Base-by-base conservation (phyloP, 208 protist species). In the Leishmania guyanensis region DNA sequence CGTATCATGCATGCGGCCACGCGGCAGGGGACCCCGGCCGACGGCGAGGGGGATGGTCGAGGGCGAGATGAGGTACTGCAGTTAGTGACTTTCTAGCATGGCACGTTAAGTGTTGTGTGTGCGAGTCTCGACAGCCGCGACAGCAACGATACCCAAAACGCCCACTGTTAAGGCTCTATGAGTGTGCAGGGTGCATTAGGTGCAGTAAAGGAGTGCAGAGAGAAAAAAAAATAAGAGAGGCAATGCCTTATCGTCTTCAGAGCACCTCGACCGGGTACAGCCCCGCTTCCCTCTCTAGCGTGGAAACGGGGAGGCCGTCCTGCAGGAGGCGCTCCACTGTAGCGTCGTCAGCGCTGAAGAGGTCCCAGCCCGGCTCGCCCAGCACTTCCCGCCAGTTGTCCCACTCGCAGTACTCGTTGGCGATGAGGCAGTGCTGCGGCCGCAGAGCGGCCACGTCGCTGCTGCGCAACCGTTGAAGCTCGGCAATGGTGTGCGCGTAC, bases 311-410 rank as follows among this genome's bases (percentile, higher is more conserved):
- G n/a, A 87, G 51, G n/a, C 75, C 79, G 8, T 89, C 87, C 53
- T 72, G n/a, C 69, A 96, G 54, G 36, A 93, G 76, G 20, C 75
- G 77, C 43, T 89, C 84, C 1, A 92, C 58, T 0, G 90, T 70
- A 12, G 78, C 79, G 64, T 91, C 91, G 39, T 88, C 84, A 16
- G 78, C 89, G 20, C 65, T 43, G 77, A 91, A 88, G 80, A 89
- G 72, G 68, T 88, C 83, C 90, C 91, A 95, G 16, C 90, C 93
- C 1, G 93, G 93, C 82, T 96, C 93, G 56, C 83, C 78, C 26
- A 88, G 68, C 26, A 91, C 86, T 78, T 96, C 91, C 6, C 86
- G 86, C 91, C 90, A 95, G 86, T 90, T 91, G 77, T 95, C 93
- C 93, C 93, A 96, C 84, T 96, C 90, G n/a, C 80, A 89, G 82